Percentiles rank a stretch among this genome's conserved stretches.
These are phyloP conservation scores for Penicillium desertorum DNA, from an alignment of 495 filamentous ascomycete genomes.

Conservation along the genomic window DNA sequence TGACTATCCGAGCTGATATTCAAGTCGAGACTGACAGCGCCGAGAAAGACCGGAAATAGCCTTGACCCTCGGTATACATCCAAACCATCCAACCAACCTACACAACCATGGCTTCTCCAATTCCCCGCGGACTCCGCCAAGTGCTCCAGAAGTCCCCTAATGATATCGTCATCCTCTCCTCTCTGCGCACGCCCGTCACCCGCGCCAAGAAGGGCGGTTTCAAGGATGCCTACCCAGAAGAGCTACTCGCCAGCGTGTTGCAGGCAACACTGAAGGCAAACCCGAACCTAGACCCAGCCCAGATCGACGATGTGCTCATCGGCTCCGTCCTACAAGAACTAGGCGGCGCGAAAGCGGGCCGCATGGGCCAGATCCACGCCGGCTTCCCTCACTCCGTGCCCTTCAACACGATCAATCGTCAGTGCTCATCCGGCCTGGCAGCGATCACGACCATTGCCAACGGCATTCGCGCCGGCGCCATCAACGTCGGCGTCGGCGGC, in stretches of 20 bases:
- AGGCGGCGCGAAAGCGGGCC: slow-evolving; percentile 84
- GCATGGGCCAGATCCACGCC: slow-evolving; percentile 83
- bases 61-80: slow-evolving; percentile 6
- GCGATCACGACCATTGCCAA: slow-evolving; percentile 70
- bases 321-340: slow-evolving; percentile 89
- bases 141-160: slow-evolving; percentile 77
- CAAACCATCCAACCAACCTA: slow-evolving; percentile 5
- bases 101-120: slow-evolving; percentile 52
- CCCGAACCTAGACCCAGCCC: slow-evolving; percentile 68
- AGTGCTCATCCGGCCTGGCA: slow-evolving; percentile 76
- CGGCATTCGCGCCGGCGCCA: slow-evolving; percentile 67
- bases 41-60: slow-evolving; percentile 9
- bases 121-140: slow-evolving; percentile 66
- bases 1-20: neutral
- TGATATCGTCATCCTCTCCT: slow-evolving; percentile 86
- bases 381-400: slow-evolving; percentile 72
- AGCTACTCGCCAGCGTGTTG: slow-evolving; percentile 80
- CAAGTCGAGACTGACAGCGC: slow-evolving; percentile 4
- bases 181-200: slow-evolving; percentile 80
- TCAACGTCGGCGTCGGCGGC: slow-evolving; percentile 78
- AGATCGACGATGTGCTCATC: slow-evolving; percentile 77
- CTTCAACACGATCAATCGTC: slow-evolving; percentile 84
- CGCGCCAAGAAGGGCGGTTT: slow-evolving; percentile 81
- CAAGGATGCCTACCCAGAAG: slow-evolving; percentile 86
- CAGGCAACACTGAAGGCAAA: slow-evolving; percentile 74